Evolutionary conservation across 2,329 filamentous ascomycete species (phyloP).

Genomic region (Ascochyta rabiei): DNA sequence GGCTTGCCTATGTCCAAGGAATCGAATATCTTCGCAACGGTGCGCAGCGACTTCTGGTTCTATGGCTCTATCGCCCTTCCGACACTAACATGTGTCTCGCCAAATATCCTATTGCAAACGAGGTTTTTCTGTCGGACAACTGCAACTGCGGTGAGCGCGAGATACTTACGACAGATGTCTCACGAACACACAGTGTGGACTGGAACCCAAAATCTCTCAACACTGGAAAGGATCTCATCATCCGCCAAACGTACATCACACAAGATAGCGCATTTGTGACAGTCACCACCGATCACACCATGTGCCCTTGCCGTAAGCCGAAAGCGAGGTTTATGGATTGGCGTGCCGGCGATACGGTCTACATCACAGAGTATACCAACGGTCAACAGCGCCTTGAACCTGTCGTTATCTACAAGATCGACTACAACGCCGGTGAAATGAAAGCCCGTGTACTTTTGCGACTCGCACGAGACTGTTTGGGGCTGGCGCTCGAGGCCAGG

Average conservation of each 20-base stretch:
- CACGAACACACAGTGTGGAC: constrained; percentile 63
- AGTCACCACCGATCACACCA: constrained; percentile 61
- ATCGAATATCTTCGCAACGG: constrained; percentile 37
- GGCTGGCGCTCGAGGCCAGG: constrained; percentile 32
- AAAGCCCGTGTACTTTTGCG: constrained; percentile 61
- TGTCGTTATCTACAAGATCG: constrained; percentile 60
- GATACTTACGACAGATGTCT: constrained; percentile 62
- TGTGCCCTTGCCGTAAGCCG: constrained; percentile 54
- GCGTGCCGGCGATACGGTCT: constrained; percentile 47
- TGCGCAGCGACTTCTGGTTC: constrained; percentile 61
- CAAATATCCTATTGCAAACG: constrained; percentile 72
- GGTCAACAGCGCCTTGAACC: constrained; percentile 59
- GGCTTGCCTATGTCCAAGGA: constrained; percentile 74
- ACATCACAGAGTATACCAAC: constrained; percentile 49
- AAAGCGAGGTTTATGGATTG: constrained; percentile 11
- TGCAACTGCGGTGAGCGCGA: constrained; percentile 69
- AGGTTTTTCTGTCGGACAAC: constrained; percentile 77
- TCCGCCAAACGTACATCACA: constrained; percentile 71
- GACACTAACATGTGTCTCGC: constrained; percentile 74
- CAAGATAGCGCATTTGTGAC: constrained; percentile 67
- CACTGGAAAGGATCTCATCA: constrained; percentile 60
- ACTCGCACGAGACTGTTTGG: constrained; percentile 48
- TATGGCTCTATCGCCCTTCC: constrained; percentile 75
- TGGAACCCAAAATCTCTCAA: constrained; percentile 61
- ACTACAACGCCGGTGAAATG: constrained; percentile 38